Evolutionary conservation across 2,329 filamentous ascomycete genomes (phyloP).

Genomic region (Trichoderma koningiopsis): DNA sequence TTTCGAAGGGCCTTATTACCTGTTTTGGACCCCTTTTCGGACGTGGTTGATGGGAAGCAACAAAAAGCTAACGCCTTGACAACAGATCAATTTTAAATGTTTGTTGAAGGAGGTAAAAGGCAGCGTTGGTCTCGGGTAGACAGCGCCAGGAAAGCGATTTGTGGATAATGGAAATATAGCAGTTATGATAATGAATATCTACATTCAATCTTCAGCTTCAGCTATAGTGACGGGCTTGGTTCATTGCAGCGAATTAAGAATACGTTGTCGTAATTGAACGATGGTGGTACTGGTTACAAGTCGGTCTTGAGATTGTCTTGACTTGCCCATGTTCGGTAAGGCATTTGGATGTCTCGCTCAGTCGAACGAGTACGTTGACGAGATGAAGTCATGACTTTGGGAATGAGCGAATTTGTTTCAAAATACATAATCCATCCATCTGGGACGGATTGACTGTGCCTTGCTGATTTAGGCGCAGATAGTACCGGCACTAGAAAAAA

Average conservation of each 20-base stretch:
- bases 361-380: neutral
- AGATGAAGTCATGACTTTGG: neutral
- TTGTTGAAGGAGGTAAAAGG: neutral
- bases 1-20: neutral
- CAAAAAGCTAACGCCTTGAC: constrained; percentile 2
- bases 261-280: neutral
- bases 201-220: constrained; percentile 17
- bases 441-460: neutral
- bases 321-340: neutral
- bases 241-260: neutral
- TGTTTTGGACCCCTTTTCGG: neutral
- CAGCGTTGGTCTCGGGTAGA: constrained; percentile 29
- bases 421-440: neutral
- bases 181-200: constrained; percentile 35
- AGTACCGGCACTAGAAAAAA: neutral
- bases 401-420: neutral
- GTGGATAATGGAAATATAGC: constrained; percentile 28
- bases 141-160: constrained; percentile 21
- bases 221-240: neutral
- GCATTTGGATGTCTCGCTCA: neutral
- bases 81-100: constrained; percentile 33
- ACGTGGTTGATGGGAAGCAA: neutral
- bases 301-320: neutral
- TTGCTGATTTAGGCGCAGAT: neutral
- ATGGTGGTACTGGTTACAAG: neutral